phyloP scores from a whole-genome alignment of 768 basidiomycete species.

The Lentinus tigrinus region DNA sequence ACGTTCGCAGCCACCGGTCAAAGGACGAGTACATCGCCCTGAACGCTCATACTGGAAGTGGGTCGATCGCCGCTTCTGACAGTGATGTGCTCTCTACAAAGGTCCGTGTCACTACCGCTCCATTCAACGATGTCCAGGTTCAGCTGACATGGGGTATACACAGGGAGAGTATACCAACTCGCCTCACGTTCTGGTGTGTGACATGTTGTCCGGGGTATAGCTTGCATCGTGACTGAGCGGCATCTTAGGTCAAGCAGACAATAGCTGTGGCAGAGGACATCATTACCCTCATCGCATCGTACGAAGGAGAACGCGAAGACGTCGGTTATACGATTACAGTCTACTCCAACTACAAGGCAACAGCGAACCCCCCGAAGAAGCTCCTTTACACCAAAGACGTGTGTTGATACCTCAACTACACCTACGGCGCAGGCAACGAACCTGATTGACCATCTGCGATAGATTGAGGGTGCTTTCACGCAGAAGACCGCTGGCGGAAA shows the following conservation, averaged over 20 bases:
- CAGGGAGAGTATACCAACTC: slow-evolving; percentile 43
- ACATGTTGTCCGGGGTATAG: not conserved
- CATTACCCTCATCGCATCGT: slow-evolving; percentile 60
- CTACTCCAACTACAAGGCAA: slow-evolving; percentile 42
- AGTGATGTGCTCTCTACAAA: slow-evolving; percentile 3
- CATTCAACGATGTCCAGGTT: not conserved
- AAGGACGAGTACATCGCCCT: slow-evolving; percentile 70
- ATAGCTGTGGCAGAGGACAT: slow-evolving; percentile 26
- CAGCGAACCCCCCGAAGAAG: slow-evolving; percentile 7
- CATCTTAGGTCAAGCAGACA: not conserved
- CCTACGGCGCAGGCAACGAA: not conserved
- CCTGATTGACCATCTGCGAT: not conserved
- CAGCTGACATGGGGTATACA: not conserved
- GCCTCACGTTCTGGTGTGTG: slow-evolving; percentile 42
- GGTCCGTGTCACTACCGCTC: not conserved
- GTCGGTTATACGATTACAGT: slow-evolving; percentile 70
- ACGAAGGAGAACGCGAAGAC: slow-evolving; percentile 62
- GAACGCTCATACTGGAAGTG: slow-evolving; percentile 2
- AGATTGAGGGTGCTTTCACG: slow-evolving; percentile 66
- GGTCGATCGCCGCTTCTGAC: not conserved
- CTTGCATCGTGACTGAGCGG: not conserved
- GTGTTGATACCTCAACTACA: not conserved
- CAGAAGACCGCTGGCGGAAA: slow-evolving; percentile 83
- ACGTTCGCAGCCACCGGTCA: slow-evolving; percentile 59
- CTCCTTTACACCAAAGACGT: slow-evolving; percentile 30